Percentiles rank a stretch among this genome's conserved stretches.
Evolutionary conservation across 768 basidiomycete genomes (phyloP).

Genomic region (Lyophyllum semitale): DNA sequence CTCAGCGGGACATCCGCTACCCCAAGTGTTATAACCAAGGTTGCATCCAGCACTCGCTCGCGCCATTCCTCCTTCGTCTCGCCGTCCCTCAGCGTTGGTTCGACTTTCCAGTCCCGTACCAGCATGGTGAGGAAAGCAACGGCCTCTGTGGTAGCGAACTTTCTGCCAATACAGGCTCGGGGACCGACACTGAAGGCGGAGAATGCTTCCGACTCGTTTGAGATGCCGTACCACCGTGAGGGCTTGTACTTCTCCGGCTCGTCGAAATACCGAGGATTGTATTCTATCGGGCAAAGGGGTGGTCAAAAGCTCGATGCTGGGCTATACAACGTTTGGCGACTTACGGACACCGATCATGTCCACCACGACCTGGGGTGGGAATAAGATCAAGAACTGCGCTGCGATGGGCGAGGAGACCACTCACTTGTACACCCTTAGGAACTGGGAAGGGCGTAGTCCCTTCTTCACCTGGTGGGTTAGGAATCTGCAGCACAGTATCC

Average conservation of each 20-base stretch:
- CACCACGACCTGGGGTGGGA: constrained; percentile 34
- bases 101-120: constrained; percentile 53
- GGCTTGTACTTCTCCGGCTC: constrained; percentile 48
- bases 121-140: constrained; percentile 53
- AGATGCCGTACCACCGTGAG: constrained; percentile 47
- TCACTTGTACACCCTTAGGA: constrained; percentile 32
- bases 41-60: constrained; percentile 26
- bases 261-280: constrained; percentile 50
- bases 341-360: constrained; percentile 52
- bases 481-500: constrained; percentile 42
- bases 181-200: constrained; percentile 51
- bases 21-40: constrained; percentile 36
- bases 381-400: neutral
- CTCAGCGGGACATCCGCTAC: constrained; percentile 33
- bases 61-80: constrained; percentile 42
- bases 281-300: constrained; percentile 30
- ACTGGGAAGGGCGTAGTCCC: constrained; percentile 35
- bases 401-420: neutral
- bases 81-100: constrained; percentile 37
- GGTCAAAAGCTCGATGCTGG: neutral
- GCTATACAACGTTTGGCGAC: constrained; percentile 14
- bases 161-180: constrained; percentile 54
- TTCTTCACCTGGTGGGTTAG: constrained; percentile 39
- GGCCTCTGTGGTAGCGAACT: constrained; percentile 53
- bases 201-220: constrained; percentile 41